phyloP scores from a whole-genome alignment of 495 filamentous ascomycete species.

The Penicillium roqueforti region DNA sequence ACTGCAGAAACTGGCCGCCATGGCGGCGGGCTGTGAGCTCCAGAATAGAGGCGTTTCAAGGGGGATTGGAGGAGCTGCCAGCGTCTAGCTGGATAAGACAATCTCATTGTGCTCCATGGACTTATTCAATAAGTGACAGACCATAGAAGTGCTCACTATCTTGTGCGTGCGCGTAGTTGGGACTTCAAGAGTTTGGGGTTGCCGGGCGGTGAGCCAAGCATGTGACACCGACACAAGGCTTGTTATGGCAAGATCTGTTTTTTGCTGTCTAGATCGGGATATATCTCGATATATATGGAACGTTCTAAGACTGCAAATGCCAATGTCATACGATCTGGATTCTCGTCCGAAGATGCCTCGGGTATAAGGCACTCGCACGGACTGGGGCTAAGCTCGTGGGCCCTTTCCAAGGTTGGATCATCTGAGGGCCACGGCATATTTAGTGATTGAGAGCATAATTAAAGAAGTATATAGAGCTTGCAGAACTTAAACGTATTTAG shows the following conservation, averaged over 20 bases:
- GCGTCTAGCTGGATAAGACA: slow-evolving; percentile 33
- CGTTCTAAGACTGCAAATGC: background rate
- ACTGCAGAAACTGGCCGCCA: slow-evolving; percentile 81
- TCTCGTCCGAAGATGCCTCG: background rate
- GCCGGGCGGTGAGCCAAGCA: slow-evolving; percentile 13
- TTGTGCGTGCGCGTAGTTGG: background rate
- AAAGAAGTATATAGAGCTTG: background rate
- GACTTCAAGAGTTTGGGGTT: background rate
- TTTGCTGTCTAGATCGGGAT: no score
- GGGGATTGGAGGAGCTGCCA: slow-evolving; percentile 25
- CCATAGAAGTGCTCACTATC: background rate
- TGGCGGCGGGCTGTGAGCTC: slow-evolving; percentile 47
- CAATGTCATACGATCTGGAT: background rate
- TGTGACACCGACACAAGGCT: slow-evolving; percentile 3
- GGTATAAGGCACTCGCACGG: background rate
- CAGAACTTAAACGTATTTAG: background rate
- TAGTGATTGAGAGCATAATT: background rate
- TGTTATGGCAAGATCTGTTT: background rate
- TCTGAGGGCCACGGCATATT: background rate
- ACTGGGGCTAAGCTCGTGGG: background rate
- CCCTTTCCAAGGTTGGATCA: background rate
- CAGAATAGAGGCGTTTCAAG: slow-evolving; percentile 26
- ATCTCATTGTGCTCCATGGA: slow-evolving; percentile 36
- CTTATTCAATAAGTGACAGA: slow-evolving; percentile 4
- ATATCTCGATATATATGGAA: background rate